A percentile compares a stretch with the other conserved stretches of the same genome.
phyloP scores from a whole-genome alignment of 306 rosid species.

The Prosopis cineraria region DNA sequence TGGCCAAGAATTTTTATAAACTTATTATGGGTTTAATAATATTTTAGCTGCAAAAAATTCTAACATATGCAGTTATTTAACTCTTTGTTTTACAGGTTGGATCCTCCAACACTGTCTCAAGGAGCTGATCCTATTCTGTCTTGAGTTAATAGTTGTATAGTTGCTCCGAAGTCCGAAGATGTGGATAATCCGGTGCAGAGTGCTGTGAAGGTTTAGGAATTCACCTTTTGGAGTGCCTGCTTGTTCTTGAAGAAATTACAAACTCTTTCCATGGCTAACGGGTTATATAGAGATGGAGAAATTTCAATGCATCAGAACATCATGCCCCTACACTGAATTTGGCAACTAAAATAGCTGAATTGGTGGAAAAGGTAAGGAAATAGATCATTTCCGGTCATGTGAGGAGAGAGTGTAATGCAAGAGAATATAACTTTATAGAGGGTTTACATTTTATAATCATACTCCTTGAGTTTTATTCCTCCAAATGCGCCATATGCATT shows the following conservation, averaged over 20 bases:
- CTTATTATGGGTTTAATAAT: neutral
- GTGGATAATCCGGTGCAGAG: slow-evolving; percentile 24
- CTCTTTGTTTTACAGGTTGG: slow-evolving; percentile 50
- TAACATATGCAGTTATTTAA: neutral
- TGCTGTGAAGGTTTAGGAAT: neutral
- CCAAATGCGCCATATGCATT: neutral
- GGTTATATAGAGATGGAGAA: neutral
- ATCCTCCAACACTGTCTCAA: slow-evolving; percentile 46
- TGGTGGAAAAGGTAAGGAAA: neutral
- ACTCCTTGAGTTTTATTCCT: neutral
- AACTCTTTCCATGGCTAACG: neutral
- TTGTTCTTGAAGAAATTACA: neutral
- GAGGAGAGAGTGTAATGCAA: neutral
- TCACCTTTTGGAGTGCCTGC: neutral
- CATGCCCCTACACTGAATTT: neutral
- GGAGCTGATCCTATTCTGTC: slow-evolving; percentile 58
- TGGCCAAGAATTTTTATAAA: neutral
- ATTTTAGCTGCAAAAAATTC: neutral
- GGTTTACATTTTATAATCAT: neutral
- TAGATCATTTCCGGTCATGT: too few relatives aligned
- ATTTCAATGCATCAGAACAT: neutral
- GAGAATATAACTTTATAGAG: neutral
- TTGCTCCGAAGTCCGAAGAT: neutral
- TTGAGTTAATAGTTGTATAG: slow-evolving; percentile 32
- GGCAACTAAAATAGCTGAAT: neutral